Evolutionary conservation across 176 grass and related monocot species (phyloP), one percentile per base, ranked within the genome.

Genomic region (Eragrostis curvula): DNA sequence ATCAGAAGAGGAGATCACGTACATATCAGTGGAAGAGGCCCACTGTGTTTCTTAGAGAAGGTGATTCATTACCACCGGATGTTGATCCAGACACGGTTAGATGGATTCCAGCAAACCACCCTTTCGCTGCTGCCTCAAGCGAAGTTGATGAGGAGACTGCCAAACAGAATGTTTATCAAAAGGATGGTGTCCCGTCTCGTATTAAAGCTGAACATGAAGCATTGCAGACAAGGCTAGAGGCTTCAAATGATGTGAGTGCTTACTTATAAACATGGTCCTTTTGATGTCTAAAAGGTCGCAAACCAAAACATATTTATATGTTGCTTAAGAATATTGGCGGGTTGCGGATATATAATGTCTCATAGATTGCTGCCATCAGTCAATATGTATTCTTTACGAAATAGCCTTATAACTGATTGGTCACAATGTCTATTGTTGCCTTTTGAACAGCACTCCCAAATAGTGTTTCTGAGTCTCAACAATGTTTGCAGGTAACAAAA

Each of bases 201-300:
- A 73, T 99, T 63, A 93, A 91, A 93, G 93, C 96, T 77, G 96
- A 99, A 67, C 93, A 99, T 83, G 93, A 99, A 90, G 93, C 91
- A 68, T 75, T 98, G 89, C 79, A 91, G 49, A 88, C 77, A 81
- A 99, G 87, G 71, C 49, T 92, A 45, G 58, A 96, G 65, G 82
- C 87, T 75, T 83, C 92, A 32, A 75, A 90, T 32, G 59, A 65
- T 39, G 92, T 95, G 88, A 88, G 90, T 85, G n/a, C 18, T 74
- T 83, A 32, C 39, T 61, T 28, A 0, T 25, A 27, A 84, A 64
- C 71, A 25, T 57, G 12, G 15, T 71, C 20, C 11, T 87, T 48
- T 55, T 78, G 59, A 74, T 32, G 17, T 56, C 46, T 28, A 27
- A 11, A 29, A 59, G 27, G 14, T 5, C 9, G 67, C 48, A 80